Evolutionary conservation across 2,329 filamentous ascomycete genomes (phyloP), one percentile per base, ranked within the genome.

Genomic region (Annulohypoxylon truncatum): DNA sequence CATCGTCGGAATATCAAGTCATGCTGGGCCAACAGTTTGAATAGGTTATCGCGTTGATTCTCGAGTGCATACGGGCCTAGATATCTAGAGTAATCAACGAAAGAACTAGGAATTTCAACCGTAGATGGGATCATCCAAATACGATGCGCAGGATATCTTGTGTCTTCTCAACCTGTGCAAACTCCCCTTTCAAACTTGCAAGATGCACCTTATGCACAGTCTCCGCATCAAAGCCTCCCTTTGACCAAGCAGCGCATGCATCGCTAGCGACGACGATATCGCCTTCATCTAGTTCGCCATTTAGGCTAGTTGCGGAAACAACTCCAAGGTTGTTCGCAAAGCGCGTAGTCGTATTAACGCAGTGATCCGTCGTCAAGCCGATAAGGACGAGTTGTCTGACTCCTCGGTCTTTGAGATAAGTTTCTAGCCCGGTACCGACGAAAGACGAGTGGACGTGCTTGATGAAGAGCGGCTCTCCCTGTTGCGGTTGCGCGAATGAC

Each of bases 281-380:
- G 10, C 77, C 75, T 20, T 68, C 64, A 15, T 73, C 66, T 4
- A 66, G 54, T 1, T 78, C 74, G 64, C 81, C 78, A 2, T 47
- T 26, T 20, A 47, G 42, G 13, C 35, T 46, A 2, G 50, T 57
- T 6, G 29, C 29, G 20, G 59, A 66, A 40, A 80, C 78, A 13
- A 84, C 79, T 4, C 78, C 76, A 42, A 84, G 57, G 64, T 85
- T 84, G 15, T 75, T 79, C 0, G 82, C 82, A 81, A 84, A 83
- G 6, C 83, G 78, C 22, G 79, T 77, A 1, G 80, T 81, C 3
- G 82, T 84, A 61, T 79, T 82, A 12, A 85, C 81, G 56, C 82
- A 85, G 65, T 84, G 82, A 71, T 84, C 83, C 33, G 82, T 83
- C 2, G 80, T 82, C 60, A 84, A 63, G 0, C 82, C 83, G 1